Base-by-base conservation (phyloP, 2,329 filamentous ascomycete genomes). In the Diaporthe citri region DNA sequence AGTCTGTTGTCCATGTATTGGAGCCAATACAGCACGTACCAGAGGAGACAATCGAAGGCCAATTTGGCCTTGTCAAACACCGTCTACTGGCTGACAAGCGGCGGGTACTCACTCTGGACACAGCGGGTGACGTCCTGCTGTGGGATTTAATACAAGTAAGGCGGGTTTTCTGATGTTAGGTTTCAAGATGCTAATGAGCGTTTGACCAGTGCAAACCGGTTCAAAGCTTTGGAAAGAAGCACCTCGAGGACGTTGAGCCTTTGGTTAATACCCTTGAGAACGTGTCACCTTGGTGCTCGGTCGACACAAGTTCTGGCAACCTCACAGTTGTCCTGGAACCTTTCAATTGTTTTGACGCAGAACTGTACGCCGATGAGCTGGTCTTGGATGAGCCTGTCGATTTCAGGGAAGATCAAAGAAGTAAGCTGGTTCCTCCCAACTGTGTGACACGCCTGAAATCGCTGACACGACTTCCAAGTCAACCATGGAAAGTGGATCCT, bases 401-500 rank as follows among this genome's bases (percentile, higher is more conserved):
- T 17, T 98, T 98, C 81, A 89, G 93, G 74, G 96, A 98, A 79
- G 97, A 99, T 79, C 96, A 98, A 85, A 91, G 97, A 85, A 97
- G 94, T 96, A 89, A 81, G 92, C 83, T 5, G 75, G 15, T 25
- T 25, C 9, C 41, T 39, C 64, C 31, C 20, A 10, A 46, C 22
- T 20, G 25, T 31, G 34, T n/a, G 28, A 51, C 43, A 41, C 76
- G 62, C 6, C 77, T 81, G 72, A 79, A 73, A 72, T n/a, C 41
- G 36, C 43, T 72, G 28, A 72, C 57, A 56, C 36, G 8, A 34
- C 12, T 8, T 20, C 4, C 36, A 77, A 97, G 94, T 98, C 83
- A 98, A 98, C 80, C 91, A 98, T 60, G 97, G 97, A 12, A 98
- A 97, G 87, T 99, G 97, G 97, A 92, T 98, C 60, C 86, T 99